Conservation (phyloP, 2,329 filamentous ascomycete species). For the Xylaria sp. region DNA sequence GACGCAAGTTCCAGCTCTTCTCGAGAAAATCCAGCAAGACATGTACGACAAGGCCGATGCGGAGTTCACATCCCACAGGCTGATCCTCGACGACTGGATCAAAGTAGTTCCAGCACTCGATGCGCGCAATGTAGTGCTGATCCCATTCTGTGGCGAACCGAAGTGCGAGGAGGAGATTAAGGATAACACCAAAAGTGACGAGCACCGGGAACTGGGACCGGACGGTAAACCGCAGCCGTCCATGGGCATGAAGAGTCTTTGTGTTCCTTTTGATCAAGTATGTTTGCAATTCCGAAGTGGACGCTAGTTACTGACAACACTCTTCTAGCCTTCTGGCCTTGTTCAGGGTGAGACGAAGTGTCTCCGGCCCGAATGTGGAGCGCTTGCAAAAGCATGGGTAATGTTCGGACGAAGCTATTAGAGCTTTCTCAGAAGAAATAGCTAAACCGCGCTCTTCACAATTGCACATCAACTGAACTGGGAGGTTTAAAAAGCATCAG, state of each 20-base stretch:
- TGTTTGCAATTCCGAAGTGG: background rate
- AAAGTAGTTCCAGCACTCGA: conserved; percentile 91
- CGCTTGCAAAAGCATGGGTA: conserved; percentile 81
- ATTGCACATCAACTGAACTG: background rate
- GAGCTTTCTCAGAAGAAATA: background rate
- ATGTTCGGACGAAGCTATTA: conserved; percentile 85
- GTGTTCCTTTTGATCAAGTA: conserved; percentile 77
- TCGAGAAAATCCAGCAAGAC: conserved; percentile 88
- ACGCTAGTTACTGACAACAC: conserved; percentile 70
- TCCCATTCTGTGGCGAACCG: conserved; percentile 82
- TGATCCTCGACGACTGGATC: conserved; percentile 84
- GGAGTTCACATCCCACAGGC: conserved; percentile 79
- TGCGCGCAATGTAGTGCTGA: conserved; percentile 88
- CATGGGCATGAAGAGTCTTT: conserved; percentile 74
- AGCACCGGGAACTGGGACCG: conserved; percentile 57
- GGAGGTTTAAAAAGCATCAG: background rate
- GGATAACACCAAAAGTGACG: conserved; percentile 82
- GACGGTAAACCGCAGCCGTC: conserved; percentile 60
- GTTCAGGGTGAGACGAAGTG: conserved; percentile 86
- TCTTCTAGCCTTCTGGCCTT: conserved; percentile 72
- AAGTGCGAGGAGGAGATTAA: conserved; percentile 96
- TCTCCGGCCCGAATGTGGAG: conserved; percentile 82
- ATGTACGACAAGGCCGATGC: conserved; percentile 78
- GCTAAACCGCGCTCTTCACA: background rate
- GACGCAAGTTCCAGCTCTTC: conserved; percentile 76